These are phyloP conservation scores for Bacidia rubella DNA, from an alignment of 495 filamentous ascomycete genomes.

Conservation along the genomic window DNA sequence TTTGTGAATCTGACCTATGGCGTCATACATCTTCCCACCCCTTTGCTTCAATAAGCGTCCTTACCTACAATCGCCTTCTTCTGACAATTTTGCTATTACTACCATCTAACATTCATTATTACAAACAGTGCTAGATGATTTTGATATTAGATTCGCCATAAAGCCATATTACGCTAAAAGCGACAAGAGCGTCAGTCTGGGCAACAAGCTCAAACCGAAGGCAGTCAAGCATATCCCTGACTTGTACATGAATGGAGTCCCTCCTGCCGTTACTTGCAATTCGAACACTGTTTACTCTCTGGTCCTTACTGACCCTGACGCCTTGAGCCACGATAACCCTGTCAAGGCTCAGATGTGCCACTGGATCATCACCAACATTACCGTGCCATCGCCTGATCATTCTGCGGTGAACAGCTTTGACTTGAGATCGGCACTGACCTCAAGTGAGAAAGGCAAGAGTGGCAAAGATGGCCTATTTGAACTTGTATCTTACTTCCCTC, in stretches of 20 bases:
- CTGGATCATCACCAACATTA: conserved; percentile 45
- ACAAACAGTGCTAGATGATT: conserved; percentile 32
- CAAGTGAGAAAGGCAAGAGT: no score
- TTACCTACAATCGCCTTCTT: no score
- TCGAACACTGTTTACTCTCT: conserved; percentile 27
- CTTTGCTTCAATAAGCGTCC: no score
- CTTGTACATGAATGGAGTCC: conserved; percentile 16
- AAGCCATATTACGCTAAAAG: conserved; percentile 35
- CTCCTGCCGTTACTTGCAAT: conserved; percentile 9
- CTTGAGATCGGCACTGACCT: conserved; percentile 7
- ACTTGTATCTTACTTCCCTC: conserved; percentile 44
- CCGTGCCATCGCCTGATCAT: conserved; percentile 12
- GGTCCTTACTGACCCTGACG: conserved; percentile 55
- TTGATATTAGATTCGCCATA: conserved; percentile 40
- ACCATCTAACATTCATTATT: neutral
- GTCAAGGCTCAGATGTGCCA: conserved; percentile 62
- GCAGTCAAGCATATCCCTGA: conserved; percentile 37
- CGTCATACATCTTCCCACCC: no score
- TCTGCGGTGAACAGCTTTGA: conserved; percentile 10
- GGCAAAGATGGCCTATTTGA: conserved; percentile 24
- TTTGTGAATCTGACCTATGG: neutral
- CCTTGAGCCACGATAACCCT: conserved; percentile 48
- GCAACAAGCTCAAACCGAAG: conserved; percentile 45
- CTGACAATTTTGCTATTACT: no score
- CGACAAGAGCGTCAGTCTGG: conserved; percentile 34